These are phyloP conservation scores for Phalaenopsis hybrid DNA, from an alignment of 116 monocot species.

Conservation along the genomic window DNA sequence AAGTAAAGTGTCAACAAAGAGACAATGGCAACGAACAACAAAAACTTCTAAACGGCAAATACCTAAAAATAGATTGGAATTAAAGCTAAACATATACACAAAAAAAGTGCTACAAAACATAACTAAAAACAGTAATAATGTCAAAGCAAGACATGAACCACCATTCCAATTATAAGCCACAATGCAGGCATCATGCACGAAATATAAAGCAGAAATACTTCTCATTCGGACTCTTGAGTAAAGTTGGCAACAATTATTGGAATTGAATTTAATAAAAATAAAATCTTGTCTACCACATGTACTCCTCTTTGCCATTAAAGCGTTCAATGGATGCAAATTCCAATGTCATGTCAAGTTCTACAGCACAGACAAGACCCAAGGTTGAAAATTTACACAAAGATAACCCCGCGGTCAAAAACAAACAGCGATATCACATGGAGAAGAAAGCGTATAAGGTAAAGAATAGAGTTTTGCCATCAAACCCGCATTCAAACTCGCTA, in stretches of 20 bases:
- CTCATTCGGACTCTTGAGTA: not conserved
- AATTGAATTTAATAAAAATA: not conserved
- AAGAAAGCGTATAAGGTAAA: not conserved
- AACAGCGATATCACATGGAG: not conserved
- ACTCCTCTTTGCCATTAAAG: not conserved
- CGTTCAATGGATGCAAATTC: not conserved
- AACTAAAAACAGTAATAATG: not conserved
- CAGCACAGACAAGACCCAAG: not conserved
- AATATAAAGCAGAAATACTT: not conserved
- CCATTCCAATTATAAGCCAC: not conserved
- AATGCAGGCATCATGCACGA: not conserved
- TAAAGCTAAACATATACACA: too few relatives aligned
- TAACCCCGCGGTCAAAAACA: not conserved
- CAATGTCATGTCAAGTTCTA: constrained; percentile 4
- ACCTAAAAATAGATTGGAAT: too few relatives aligned
- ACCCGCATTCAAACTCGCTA: too few relatives aligned
- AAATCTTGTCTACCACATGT: not conserved
- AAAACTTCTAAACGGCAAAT: too few relatives aligned
- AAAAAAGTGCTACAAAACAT: too few relatives aligned
- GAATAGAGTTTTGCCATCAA: too few relatives aligned
- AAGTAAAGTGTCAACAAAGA: too few relatives aligned
- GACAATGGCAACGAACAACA: too few relatives aligned
- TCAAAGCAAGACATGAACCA: not conserved
- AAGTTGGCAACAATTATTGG: not conserved
- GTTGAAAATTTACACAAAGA: not conserved